Evolutionary conservation across 768 basidiomycete species (phyloP).

Genomic region (Russula virescens): DNA sequence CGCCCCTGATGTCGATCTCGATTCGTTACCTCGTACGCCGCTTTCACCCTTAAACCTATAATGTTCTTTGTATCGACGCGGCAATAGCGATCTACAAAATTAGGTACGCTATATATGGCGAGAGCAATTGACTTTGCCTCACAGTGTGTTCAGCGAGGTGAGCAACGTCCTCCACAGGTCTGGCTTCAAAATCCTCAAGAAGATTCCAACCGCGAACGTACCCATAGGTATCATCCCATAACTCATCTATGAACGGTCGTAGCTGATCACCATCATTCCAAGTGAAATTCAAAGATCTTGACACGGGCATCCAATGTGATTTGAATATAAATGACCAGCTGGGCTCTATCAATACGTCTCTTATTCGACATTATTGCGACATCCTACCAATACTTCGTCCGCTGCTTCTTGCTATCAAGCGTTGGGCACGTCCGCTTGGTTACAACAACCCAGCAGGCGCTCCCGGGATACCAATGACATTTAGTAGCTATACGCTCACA

Average conservation of each 20-base stretch:
- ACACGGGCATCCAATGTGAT: constrained; percentile 41
- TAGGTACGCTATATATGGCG: constrained; percentile 21
- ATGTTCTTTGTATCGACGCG: not conserved
- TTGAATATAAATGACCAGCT: constrained; percentile 60
- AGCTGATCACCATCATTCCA: constrained; percentile 7
- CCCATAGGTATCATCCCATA: constrained; percentile 33
- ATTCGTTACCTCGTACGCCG: constrained; percentile 31
- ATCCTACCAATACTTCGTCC: constrained; percentile 40
- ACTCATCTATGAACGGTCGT: not conserved
- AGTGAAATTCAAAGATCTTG: constrained; percentile 51
- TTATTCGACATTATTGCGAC: constrained; percentile 49
- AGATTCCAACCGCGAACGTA: constrained; percentile 31
- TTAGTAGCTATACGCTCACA: constrained; percentile 57
- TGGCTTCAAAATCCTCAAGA: constrained; percentile 31
- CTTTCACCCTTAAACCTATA: not conserved
- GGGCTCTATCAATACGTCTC: constrained; percentile 44
- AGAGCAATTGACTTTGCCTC: not conserved
- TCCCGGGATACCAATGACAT: constrained; percentile 31
- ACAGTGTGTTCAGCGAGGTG: constrained; percentile 25
- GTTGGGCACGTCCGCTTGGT: constrained; percentile 51
- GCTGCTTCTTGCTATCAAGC: constrained; percentile 46
- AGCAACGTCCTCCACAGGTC: constrained; percentile 30
- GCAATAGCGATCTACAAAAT: constrained; percentile 32
- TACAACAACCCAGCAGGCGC: constrained; percentile 42
- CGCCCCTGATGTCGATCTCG: constrained; percentile 26